Evolutionary conservation across 2,329 filamentous ascomycete genomes (phyloP).

Genomic region (Cladophialophora exuberans): DNA sequence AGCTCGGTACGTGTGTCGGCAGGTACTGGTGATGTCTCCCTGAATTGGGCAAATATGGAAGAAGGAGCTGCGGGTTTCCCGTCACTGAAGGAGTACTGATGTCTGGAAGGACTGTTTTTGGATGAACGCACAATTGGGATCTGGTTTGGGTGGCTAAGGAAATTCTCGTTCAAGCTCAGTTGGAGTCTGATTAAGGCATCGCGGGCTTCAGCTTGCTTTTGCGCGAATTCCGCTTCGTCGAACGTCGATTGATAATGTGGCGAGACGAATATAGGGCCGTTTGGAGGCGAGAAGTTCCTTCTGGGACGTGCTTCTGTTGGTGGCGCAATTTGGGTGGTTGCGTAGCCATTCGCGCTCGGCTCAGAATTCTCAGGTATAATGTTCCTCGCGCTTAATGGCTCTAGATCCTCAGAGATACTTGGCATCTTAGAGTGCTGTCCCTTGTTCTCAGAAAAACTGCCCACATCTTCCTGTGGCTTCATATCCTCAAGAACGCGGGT

Average conservation of each 20-base stretch:
- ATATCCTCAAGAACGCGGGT: too few species aligned
- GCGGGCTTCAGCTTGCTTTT: constrained; percentile 33
- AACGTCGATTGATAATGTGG: constrained; percentile 22
- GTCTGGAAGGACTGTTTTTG: constrained; percentile 9
- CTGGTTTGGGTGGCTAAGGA: constrained; percentile 18
- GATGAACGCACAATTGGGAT: constrained; percentile 13
- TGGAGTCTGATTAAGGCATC: constrained; percentile 32
- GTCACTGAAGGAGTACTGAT: constrained; percentile 17
- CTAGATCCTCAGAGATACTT: too few species aligned
- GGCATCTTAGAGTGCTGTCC: too few species aligned
- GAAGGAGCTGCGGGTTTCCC: constrained; percentile 24
- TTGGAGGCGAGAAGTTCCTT: neutral
- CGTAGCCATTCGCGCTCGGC: too few species aligned
- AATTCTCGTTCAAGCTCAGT: constrained; percentile 31
- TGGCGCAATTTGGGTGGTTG: too few species aligned
- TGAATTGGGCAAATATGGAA: constrained; percentile 25
- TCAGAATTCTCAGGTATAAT: too few species aligned
- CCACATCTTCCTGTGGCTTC: too few species aligned
- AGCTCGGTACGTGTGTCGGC: constrained; percentile 12
- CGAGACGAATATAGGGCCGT: neutral
- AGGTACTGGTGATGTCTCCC: constrained; percentile 13
- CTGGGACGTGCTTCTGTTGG: neutral
- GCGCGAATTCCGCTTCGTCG: constrained; percentile 30
- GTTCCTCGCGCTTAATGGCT: too few species aligned
- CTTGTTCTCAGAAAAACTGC: too few species aligned